Conservation (phyloP, 257 asterid species). For the Petunia axillaris region DNA sequence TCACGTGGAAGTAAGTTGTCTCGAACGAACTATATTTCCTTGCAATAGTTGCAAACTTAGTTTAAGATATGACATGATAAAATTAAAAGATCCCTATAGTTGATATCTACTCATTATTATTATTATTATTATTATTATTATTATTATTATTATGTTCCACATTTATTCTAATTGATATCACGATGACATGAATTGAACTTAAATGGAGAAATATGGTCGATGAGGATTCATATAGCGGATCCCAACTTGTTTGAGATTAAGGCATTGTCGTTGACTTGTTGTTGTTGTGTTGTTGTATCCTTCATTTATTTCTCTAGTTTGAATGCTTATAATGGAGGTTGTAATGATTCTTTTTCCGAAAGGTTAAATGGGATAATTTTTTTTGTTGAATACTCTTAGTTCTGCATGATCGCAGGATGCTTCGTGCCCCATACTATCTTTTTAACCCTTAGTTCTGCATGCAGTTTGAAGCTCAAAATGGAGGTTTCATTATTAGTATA, state of each 20-base stretch:
- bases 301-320: background rate
- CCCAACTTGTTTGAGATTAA: no score
- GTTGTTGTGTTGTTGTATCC: background rate
- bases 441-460: background rate
- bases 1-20: background rate
- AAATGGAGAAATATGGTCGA: no score
- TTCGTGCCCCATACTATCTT: background rate
- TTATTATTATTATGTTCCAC: no score
- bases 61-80: no score
- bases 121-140: no score
- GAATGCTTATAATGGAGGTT: background rate
- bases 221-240: no score
- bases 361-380: slow-evolving; percentile 7
- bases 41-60: no score
- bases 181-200: no score
- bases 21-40: background rate
- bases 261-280: no score
- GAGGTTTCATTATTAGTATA: background rate
- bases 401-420: background rate
- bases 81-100: no score
- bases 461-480: background rate
- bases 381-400: background rate
- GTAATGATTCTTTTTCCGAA: background rate
- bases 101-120: no score
- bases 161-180: no score